Conservation (phyloP, 1,284 basidiomycete genomes). For the Porogramme epimiltina region DNA sequence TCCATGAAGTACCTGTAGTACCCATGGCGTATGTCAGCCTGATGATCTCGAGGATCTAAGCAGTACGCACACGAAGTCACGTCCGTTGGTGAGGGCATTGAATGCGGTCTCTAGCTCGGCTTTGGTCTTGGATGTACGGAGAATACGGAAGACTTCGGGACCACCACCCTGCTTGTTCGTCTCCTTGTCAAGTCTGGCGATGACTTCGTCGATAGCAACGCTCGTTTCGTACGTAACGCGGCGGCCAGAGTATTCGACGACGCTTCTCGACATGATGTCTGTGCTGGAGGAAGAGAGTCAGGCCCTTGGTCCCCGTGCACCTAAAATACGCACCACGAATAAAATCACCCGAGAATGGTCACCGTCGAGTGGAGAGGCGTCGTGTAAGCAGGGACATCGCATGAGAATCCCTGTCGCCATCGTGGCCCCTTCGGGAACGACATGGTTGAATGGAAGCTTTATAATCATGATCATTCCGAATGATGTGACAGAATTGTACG, state of each 20-base stretch:
- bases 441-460: too few species aligned
- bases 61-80: slow-evolving; percentile 48
- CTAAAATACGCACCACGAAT: too few species aligned
- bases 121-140: slow-evolving; percentile 34
- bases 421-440: too few species aligned
- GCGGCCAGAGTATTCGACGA: slow-evolving; percentile 34
- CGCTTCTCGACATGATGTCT: slow-evolving; percentile 20
- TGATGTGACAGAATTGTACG: too few species aligned
- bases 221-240: slow-evolving; percentile 47
- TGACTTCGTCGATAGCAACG: slow-evolving; percentile 42
- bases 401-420: too few species aligned
- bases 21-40: not conserved
- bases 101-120: slow-evolving; percentile 41
- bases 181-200: slow-evolving; percentile 44
- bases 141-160: slow-evolving; percentile 28
- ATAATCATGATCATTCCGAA: too few species aligned
- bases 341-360: too few species aligned
- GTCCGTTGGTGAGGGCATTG: slow-evolving; percentile 31
- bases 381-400: too few species aligned
- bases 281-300: too few species aligned
- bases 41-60: not conserved
- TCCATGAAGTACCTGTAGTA: slow-evolving; percentile 46
- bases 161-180: slow-evolving; percentile 41
- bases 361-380: too few species aligned
- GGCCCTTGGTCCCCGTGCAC: too few species aligned